Evolutionary conservation across 345 rosid genomes (phyloP).

Genomic region (Zanthoxylum bungeanum): DNA sequence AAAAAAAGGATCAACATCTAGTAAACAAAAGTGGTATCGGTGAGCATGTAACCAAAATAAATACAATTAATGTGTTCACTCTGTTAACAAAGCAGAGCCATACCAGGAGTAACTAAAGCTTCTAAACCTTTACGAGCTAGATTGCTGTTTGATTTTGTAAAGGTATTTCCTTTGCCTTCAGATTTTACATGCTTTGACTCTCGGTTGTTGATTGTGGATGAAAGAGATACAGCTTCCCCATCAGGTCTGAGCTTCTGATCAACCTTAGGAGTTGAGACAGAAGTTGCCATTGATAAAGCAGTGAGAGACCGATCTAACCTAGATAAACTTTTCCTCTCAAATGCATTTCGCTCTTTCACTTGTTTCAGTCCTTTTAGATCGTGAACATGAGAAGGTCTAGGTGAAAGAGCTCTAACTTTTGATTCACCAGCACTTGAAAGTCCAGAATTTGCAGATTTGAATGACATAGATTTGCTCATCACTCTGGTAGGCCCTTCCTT

Average conservation of each 20-base stretch:
- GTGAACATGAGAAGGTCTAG: slow-evolving; percentile 48
- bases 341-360: slow-evolving; percentile 42
- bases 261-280: slow-evolving; percentile 37
- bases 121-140: slow-evolving; percentile 51
- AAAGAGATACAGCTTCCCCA: slow-evolving; percentile 35
- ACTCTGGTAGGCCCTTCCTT: slow-evolving; percentile 54
- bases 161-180: slow-evolving; percentile 57
- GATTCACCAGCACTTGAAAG: slow-evolving; percentile 49
- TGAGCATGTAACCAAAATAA: not conserved
- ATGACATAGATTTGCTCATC: slow-evolving; percentile 69
- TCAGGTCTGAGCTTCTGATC: slow-evolving; percentile 59
- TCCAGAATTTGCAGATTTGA: slow-evolving; percentile 48
- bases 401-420: slow-evolving; percentile 46
- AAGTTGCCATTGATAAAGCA: slow-evolving; percentile 27
- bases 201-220: slow-evolving; percentile 43
- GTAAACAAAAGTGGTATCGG: not conserved
- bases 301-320: slow-evolving; percentile 33
- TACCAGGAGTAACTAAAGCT: slow-evolving; percentile 61
- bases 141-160: slow-evolving; percentile 52
- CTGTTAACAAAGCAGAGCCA: slow-evolving; percentile 14
- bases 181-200: slow-evolving; percentile 49
- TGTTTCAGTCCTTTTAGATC: slow-evolving; percentile 58
- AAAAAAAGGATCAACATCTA: slow-evolving; percentile 1
- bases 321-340: slow-evolving; percentile 43
- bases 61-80: not conserved